phyloP scores from a whole-genome alignment of 1,284 basidiomycete genomes.

The Golubevia sp. region DNA sequence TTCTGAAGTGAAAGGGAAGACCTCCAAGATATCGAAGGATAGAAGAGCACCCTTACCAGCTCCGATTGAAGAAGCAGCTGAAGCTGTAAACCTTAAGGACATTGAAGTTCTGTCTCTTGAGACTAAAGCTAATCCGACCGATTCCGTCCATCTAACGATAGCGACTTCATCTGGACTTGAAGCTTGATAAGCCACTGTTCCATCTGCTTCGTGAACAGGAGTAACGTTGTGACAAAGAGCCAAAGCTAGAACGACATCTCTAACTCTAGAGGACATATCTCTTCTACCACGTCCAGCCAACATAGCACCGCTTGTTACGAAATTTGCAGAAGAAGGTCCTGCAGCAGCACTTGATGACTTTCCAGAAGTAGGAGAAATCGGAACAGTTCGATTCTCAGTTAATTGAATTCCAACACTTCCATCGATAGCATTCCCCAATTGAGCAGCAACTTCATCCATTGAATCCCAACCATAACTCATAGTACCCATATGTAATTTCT shows the following conservation, averaged over 20 bases:
- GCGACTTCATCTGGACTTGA: conserved; percentile 99
- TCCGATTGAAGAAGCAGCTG: conserved; percentile 4
- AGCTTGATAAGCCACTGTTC: conserved; percentile 92
- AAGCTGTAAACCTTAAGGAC: conserved; percentile 49
- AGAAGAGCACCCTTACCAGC: conserved; percentile 58
- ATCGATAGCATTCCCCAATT: conserved; percentile 80
- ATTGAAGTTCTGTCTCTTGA: conserved; percentile 87
- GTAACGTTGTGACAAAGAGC: conserved; percentile 98
- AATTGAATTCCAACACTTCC: conserved; percentile 62
- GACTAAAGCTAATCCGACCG: conserved; percentile 84
- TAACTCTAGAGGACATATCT: conserved; percentile 93
- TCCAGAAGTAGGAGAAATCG: conserved; percentile 6
- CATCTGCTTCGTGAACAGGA: conserved; percentile 90
- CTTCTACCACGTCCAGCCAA: conserved; percentile 80
- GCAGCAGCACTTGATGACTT: conserved; percentile 15
- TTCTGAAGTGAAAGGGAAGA: conserved; percentile 97
- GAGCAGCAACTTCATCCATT: conserved; percentile 95
- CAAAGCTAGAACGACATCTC: conserved; percentile 88
- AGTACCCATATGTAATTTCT: conserved; percentile 97
- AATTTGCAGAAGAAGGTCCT: conserved; percentile 1
- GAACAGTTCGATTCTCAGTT: conserved; percentile 4
- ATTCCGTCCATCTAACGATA: conserved; percentile 97
- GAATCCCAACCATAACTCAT: conserved; percentile 95
- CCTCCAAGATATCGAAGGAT: conserved; percentile 82
- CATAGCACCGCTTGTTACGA: conserved; percentile 72